Percentiles rank a stretch among this genome's conserved stretches.
These are phyloP conservation scores for Mitragyna speciosa DNA, from an alignment of 257 asterid genomes.

Conservation along the genomic window DNA sequence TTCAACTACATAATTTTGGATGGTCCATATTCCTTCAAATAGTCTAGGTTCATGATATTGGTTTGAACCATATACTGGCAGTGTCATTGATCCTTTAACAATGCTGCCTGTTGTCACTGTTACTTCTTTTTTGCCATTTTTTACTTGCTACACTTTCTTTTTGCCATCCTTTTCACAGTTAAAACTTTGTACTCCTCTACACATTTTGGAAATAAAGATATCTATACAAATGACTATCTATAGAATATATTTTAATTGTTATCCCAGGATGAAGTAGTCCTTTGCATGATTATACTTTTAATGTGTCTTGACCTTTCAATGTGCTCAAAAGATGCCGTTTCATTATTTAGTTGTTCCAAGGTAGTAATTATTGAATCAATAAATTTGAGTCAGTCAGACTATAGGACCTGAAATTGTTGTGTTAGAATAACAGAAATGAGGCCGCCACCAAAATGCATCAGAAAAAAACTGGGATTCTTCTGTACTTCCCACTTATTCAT, in stretches of 20 bases:
- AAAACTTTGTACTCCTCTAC: neutral
- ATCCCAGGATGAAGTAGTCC: constrained; percentile 6
- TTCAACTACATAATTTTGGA: constrained; percentile 8
- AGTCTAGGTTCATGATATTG: neutral
- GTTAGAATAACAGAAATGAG: constrained; percentile 16
- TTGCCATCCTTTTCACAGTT: neutral
- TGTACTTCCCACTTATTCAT: constrained; percentile 32
- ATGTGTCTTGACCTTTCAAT: constrained; percentile 25
- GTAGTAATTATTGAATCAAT: neutral
- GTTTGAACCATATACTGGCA: constrained; percentile 1
- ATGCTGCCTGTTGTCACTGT: constrained; percentile 8
- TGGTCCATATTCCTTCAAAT: constrained; percentile 22
- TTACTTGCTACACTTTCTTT: constrained; percentile 12
- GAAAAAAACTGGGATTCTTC: constrained; percentile 20
- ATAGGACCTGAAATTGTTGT: constrained; percentile 2
- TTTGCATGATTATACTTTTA: neutral
- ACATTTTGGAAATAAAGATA: neutral
- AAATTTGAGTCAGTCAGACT: neutral
- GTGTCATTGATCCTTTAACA: constrained; percentile 1
- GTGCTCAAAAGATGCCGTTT: constrained; percentile 24
- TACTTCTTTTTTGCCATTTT: neutral
- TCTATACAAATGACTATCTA: neutral
- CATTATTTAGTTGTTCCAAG: constrained; percentile 6
- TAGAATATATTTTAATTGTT: neutral
- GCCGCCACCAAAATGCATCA: constrained; percentile 25